Evolutionary conservation across 495 filamentous ascomycete species (phyloP).

Genomic region (Aspergillus egyptiacus): DNA sequence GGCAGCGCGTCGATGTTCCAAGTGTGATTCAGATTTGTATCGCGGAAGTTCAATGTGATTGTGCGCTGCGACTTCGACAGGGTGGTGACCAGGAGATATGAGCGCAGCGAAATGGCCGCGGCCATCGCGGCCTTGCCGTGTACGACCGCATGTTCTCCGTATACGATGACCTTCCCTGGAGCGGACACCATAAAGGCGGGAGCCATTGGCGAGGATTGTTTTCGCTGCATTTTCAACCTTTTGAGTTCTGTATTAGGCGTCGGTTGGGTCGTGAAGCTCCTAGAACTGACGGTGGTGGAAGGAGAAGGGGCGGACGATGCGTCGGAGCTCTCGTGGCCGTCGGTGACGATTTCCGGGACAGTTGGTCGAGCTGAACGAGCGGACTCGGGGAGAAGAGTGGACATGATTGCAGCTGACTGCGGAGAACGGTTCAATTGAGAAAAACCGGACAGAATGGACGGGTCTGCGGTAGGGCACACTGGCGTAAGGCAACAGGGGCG

Average conservation of each 20-base stretch:
- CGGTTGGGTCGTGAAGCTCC: slow-evolving; percentile 24
- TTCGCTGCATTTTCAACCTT: slow-evolving; percentile 32
- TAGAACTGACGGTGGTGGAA: slow-evolving; percentile 16
- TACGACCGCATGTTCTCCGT: slow-evolving; percentile 94
- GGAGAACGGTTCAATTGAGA: slow-evolving; percentile 2
- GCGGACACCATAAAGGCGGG: slow-evolving; percentile 96
- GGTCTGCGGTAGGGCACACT: slow-evolving; percentile 11
- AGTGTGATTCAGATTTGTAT: slow-evolving; percentile 77
- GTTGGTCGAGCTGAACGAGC: slow-evolving; percentile 12
- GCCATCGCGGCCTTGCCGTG: slow-evolving; percentile 95
- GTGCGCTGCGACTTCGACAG: slow-evolving; percentile 80
- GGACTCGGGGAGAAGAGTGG: slow-evolving; percentile 19
- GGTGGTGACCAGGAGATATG: slow-evolving; percentile 89
- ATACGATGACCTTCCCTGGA: slow-evolving; percentile 95
- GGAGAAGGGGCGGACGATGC: slow-evolving; percentile 17
- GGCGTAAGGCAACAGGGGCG: background rate
- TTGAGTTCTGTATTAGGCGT: slow-evolving; percentile 16
- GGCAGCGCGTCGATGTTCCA: slow-evolving; percentile 90
- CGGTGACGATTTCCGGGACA: slow-evolving; percentile 12
- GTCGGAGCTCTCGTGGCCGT: slow-evolving; percentile 20
- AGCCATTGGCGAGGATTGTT: slow-evolving; percentile 51
- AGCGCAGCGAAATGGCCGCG: slow-evolving; percentile 87
- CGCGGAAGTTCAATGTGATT: slow-evolving; percentile 79
- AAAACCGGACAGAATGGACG: slow-evolving; percentile 16
- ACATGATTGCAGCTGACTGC: slow-evolving; percentile 18